Evolutionary conservation across 306 rosid genomes (phyloP), one percentile per base, ranked within the genome.

Genomic region (Luffa aegyptiaca): DNA sequence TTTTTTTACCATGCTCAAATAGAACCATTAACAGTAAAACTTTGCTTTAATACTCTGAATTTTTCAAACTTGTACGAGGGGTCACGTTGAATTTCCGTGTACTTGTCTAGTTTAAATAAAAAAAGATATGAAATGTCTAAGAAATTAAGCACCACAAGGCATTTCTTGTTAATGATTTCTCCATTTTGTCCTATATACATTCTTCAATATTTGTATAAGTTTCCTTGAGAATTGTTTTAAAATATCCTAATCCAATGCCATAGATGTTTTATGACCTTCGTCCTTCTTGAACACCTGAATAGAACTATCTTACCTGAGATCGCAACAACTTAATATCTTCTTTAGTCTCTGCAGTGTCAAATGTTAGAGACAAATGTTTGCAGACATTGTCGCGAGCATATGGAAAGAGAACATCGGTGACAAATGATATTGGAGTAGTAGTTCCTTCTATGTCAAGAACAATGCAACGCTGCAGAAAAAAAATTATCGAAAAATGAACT

Each of bases 371-470:
- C 75, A 95, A 90, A 83, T 95, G 97, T 84, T 88, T 95, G 65
- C 84, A 89, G 81, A 93, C 97, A 87, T 93, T 93, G 80, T 89
- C 84, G 56, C 93, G 90, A 61, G 99, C 99, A 84, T 91, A 95
- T 21, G 97, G 99, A 83, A 95, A 95, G 80, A 95, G 99, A 87
- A 93, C 92, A 80, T 93, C 99, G 18, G 96, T 74, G 64, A 95
- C 99, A 86, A 95, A 95, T 42, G 99, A 93, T 85, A 95, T 95
- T 20, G 99, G 99, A 77, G 97, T 93, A 68, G 99, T 95, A 78
- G 99, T 95, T 81, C 99, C 99, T 81, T 95, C 99, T 74, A 95
- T 93, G 90, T 95, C 99, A 75, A 95, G 99, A 88, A 95, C 92
- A 93, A 95, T 77, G 81, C 92, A 93, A 49, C 83, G 88, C 99